Conservation (phyloP, 257 asterid species). For the Coffea canephora region DNA sequence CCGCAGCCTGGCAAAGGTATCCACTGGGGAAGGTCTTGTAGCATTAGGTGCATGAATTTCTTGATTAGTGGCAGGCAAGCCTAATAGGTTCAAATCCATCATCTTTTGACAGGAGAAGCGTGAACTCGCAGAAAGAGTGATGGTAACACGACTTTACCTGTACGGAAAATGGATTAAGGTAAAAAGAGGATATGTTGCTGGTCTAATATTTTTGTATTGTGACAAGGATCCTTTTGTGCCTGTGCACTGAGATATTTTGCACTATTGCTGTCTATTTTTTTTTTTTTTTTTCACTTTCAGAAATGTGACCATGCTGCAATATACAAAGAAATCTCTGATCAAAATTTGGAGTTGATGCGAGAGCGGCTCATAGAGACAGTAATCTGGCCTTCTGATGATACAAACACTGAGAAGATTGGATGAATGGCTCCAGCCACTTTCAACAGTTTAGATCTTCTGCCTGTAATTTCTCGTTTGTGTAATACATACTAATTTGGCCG, state of each 20-base stretch:
- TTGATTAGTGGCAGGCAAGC: background rate
- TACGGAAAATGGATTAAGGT: constrained; percentile 90
- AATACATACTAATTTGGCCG: no score
- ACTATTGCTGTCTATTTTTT: background rate
- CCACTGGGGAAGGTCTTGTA: background rate
- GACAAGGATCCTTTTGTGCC: background rate
- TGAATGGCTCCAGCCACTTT: constrained; percentile 22
- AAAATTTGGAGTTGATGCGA: constrained; percentile 82
- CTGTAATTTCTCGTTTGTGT: background rate
- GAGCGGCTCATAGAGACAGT: constrained; percentile 79
- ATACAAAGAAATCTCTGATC: constrained; percentile 74
- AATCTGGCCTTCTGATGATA: constrained; percentile 78
- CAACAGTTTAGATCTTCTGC: background rate
- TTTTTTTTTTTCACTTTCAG: constrained; percentile 27
- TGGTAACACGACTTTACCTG: constrained; percentile 87
- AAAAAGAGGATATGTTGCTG: background rate
- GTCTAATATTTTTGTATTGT: background rate
- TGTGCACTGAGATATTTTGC: background rate
- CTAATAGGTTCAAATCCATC: background rate
- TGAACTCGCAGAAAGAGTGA: constrained; percentile 89
- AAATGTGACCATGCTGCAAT: constrained; percentile 81
- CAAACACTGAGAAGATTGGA: constrained; percentile 49
- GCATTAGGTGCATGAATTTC: background rate
- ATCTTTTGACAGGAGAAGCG: constrained; percentile 53
- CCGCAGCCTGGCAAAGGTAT: constrained; percentile 76